Conservation (phyloP, 768 basidiomycete species). For the Lactifluus subvellereus region DNA sequence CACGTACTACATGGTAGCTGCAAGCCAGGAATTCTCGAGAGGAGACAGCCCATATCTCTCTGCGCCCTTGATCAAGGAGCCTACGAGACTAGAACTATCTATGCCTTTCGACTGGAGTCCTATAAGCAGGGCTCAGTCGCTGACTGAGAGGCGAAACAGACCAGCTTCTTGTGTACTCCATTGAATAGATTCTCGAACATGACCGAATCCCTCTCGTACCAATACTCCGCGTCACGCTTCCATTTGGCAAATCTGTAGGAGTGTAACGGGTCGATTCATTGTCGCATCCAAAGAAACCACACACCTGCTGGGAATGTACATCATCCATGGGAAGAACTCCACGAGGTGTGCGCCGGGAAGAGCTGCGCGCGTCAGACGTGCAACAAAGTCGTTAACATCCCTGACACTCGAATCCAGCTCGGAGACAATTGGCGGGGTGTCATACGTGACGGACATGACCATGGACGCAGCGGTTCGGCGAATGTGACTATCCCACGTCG, state of each 20-base stretch:
- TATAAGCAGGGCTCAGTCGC: background rate
- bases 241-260: constrained; percentile 20
- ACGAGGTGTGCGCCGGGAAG: constrained; percentile 22
- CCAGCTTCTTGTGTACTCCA: constrained; percentile 12
- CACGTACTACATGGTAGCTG: constrained; percentile 11
- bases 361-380: constrained; percentile 15
- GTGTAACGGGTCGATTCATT: background rate
- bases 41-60: constrained; percentile 12
- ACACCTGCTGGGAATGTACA: constrained; percentile 18
- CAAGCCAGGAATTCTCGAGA: constrained; percentile 10
- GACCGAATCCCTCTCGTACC: constrained; percentile 18
- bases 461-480: constrained; percentile 19
- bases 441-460: constrained; percentile 21
- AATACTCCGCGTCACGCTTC: constrained; percentile 24
- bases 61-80: constrained; percentile 11
- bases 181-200: constrained; percentile 21
- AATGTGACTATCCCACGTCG: constrained; percentile 16
- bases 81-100: constrained; percentile 11
- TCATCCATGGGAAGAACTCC: constrained; percentile 25
- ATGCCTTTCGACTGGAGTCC: constrained; percentile 11
- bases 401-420: constrained; percentile 14
- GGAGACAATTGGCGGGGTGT: constrained; percentile 11
- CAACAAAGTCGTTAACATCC: constrained; percentile 20
- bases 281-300: background rate
- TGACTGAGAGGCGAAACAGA: background rate